A percentile compares a stretch with the other conserved stretches of the same genome.
Evolutionary conservation across 345 rosid genomes (phyloP).

Genomic region (Eucalyptus grandis): DNA sequence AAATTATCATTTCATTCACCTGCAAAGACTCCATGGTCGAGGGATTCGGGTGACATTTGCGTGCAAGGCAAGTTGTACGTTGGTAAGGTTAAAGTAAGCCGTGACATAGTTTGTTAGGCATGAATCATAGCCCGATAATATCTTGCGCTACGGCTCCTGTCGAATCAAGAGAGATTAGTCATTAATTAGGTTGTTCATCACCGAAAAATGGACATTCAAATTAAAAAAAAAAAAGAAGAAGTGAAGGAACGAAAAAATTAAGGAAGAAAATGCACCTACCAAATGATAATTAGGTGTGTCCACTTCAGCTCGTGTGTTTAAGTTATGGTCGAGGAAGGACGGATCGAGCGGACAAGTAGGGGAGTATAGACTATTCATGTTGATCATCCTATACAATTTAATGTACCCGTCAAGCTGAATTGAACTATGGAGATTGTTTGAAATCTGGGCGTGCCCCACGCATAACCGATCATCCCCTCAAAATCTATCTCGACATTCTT

Average conservation of each 20-base stretch:
- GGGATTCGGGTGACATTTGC: slow-evolving; percentile 57
- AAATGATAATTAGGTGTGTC: neutral
- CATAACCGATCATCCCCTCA: neutral
- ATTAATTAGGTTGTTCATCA: neutral
- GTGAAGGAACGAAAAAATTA: neutral
- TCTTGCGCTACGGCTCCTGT: slow-evolving; percentile 44
- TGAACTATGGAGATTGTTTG: neutral
- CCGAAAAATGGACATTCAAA: neutral
- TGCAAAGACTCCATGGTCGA: slow-evolving; percentile 67
- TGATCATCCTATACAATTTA: neutral
- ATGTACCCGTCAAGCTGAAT: neutral
- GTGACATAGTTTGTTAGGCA: slow-evolving; percentile 63
- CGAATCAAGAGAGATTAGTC: neutral
- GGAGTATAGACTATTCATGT: neutral
- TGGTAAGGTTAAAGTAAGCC: slow-evolving; percentile 62
- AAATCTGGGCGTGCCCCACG: neutral
- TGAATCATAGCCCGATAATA: slow-evolving; percentile 83
- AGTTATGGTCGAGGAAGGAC: neutral
- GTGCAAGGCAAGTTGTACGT: slow-evolving; percentile 83
- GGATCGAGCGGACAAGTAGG: rapidly evolving
- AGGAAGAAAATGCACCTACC: neutral
- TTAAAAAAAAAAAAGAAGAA: neutral
- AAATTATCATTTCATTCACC: neutral
- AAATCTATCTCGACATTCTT: neutral
- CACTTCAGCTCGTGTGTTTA: neutral